A percentile compares a stretch with the other conserved stretches of the same genome.
Conservation (phyloP, 73 alveolate genomes). For the Tetrahymena malaccensis region DNA sequence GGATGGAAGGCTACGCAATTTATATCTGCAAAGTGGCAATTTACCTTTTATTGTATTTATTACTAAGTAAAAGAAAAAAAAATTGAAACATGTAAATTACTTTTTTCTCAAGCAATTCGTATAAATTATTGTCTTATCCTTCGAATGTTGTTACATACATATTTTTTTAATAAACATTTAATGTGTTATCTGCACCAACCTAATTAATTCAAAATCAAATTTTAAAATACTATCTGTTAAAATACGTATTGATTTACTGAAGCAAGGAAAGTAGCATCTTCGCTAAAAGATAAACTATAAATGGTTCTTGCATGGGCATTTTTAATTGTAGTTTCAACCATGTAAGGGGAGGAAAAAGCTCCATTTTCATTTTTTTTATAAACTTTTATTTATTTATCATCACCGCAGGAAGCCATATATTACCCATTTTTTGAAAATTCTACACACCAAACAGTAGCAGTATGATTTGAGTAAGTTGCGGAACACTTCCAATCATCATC, state of each 20-base stretch:
- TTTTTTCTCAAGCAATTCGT: background rate
- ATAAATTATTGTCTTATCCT: constrained; percentile 12
- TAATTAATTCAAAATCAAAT: constrained; percentile 53
- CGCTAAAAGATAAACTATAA: constrained; percentile 68
- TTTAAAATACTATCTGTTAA: constrained; percentile 67
- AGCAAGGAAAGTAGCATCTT: constrained; percentile 53
- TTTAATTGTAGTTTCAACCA: constrained; percentile 49
- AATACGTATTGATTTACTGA: constrained; percentile 16
- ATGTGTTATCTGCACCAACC: constrained; percentile 36
- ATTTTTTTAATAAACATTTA: constrained; percentile 23
- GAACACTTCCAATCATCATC: constrained; percentile 75
- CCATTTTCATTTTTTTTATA: constrained; percentile 43
- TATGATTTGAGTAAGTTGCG: constrained; percentile 65
- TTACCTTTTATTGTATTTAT: background rate
- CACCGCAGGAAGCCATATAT: constrained; percentile 49
- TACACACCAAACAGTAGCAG: constrained; percentile 88
- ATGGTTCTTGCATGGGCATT: constrained; percentile 70
- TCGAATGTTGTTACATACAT: constrained; percentile 21
- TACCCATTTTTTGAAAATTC: background rate
- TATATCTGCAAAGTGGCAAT: constrained; percentile 71
- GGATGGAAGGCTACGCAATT: constrained; percentile 68
- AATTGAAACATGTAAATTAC: background rate
- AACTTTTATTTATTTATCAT: constrained; percentile 73
- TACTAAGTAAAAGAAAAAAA: background rate
- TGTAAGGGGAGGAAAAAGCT: constrained; percentile 5